Base-by-base conservation (phyloP, 495 filamentous ascomycete species). In the Penicillium flavigenum region DNA sequence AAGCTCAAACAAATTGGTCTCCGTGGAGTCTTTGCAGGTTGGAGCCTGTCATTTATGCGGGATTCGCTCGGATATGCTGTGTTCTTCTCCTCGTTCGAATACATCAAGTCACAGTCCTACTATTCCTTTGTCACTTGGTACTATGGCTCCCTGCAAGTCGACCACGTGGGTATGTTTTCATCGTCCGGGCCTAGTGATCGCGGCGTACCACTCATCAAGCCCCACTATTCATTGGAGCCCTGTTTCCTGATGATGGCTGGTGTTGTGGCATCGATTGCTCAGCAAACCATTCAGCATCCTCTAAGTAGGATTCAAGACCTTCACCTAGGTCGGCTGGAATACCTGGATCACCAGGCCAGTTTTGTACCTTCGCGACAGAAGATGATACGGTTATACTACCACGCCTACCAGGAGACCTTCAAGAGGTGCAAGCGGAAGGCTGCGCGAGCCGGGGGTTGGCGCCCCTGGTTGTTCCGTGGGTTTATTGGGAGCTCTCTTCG, bases 41-140 rank as follows among this genome's bases (percentile, higher is more conserved):
- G 85, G 83, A 76, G 82, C 14, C 72, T 96, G 8, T 88, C 86
- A 0, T 85, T 95, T 46, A 17, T 91, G 26, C 92, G 92, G 63
- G 92, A 96, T 67, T 83, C 89, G 16, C 74, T 94, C 27, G 92
- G 92, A 1, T 88, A 85, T 63, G 92, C 86, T 9, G 71, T 90
- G 16, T 96, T 96, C 76, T 96, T 96, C 72, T 82, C 85, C 32
- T 83, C 82, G 1, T 96, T 96, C 62, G 92, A 96, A 72, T 92
- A 84, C 50, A 74, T 95, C 62, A 96, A 96, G 68, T 86, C 87
- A 9, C 92, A 96, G 68, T 79, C 78, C 10, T 96, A 92, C 73
- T 94, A 94, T 70, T 79, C 74, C 16, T 96, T 91, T 65, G 76
- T 95, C 32, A 85, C 83, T 20, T 83, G 82, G 73, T 91, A 87